Base-by-base conservation (phyloP, 2,329 filamentous ascomycete species). In the Fusarium tanahbumbuense region DNA sequence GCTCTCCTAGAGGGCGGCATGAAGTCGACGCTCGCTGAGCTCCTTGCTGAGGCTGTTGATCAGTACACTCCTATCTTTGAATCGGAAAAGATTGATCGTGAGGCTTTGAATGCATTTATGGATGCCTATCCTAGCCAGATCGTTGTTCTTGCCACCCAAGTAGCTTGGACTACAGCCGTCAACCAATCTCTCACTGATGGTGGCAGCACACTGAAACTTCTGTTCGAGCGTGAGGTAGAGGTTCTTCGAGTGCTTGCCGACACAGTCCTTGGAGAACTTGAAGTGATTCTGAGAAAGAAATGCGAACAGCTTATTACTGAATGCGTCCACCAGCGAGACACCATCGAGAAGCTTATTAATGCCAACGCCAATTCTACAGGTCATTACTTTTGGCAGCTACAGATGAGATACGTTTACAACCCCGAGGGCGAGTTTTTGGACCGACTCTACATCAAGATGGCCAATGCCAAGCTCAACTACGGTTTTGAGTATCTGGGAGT, bases 261-360 rank as follows among this genome's bases (percentile, higher is more conserved):
- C 41, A 95, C 93, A 5, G 96, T 99, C 15, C 86, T 99, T 18
- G 93, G 93, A 41, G 94, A 99, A 76, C 87, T 99, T 23, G 92
- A 94, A 71, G 85, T 93, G 9, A 92, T 98, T 52, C 89, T 92
- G 77, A 89, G 96, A 68, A 97, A 97, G 86, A 98, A 97, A 84
- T 99, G 95, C 81, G 96, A 99, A 80, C 95, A 98, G 81, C 88
- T 99, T 71, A 99, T 99, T 77, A 99, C 97, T 0, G 97, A 99
- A 79, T 98, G 96, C 77, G 96, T 99, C 16, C 96, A 99, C 78
- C 97, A 99, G 80, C 92, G 96, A 66, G 96, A 99, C 79, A 89
- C 92, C 20, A 96, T 98, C 70, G 92, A 95, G 76, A 97, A 93
- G 80, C 88, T 99, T 27, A 87, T 94, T 49, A 87, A 91, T 47